Percentiles rank a stretch among this genome's conserved stretches.
Conservation (phyloP, 1,284 basidiomycete genomes). For the Ganoderma sp. region DNA sequence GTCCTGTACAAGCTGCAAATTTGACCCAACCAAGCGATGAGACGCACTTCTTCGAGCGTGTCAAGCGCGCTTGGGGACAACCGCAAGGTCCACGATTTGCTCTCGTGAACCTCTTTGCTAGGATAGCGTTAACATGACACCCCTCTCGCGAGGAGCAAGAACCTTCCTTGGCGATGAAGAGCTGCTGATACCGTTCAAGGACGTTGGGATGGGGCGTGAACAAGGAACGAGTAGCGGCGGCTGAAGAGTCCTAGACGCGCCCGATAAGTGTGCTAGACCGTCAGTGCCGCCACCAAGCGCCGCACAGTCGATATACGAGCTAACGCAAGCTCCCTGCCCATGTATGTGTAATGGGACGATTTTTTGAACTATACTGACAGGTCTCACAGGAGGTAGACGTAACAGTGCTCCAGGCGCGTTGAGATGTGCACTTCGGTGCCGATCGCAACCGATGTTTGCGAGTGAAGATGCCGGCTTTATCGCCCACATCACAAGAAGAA, state of each 20-base stretch:
- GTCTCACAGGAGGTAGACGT: conserved; percentile 58
- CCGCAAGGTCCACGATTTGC: conserved; percentile 91
- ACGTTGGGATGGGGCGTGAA: too few species aligned
- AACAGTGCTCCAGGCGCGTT: conserved; percentile 90
- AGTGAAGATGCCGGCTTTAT: conserved; percentile 84
- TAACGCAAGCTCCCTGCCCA: conserved; percentile 86
- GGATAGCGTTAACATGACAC: conserved; percentile 88
- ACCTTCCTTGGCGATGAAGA: conserved; percentile 76
- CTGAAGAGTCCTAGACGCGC: conserved; percentile 51
- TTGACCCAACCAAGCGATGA: conserved; percentile 66
- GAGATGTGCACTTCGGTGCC: conserved; percentile 96
- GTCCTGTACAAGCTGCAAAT: conserved; percentile 40
- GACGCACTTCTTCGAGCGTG: conserved; percentile 91
- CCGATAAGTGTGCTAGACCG: conserved; percentile 48
- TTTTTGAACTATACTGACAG: conserved; percentile 16
- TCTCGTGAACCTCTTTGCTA: conserved; percentile 96
- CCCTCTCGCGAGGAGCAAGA: conserved; percentile 73
- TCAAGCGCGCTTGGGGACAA: conserved; percentile 87
- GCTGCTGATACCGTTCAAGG: conserved; percentile 84
- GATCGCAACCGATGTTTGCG: too few species aligned
- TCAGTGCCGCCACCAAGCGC: conserved; percentile 61
- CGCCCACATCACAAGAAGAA: conserved; percentile 58
- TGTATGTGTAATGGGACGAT: conserved; percentile 51
- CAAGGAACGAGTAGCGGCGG: conserved; percentile 59
- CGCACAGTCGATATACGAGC: conserved; percentile 76